Conservation (phyloP, 129 eudicot genomes). For the Lactuca sativa region DNA sequence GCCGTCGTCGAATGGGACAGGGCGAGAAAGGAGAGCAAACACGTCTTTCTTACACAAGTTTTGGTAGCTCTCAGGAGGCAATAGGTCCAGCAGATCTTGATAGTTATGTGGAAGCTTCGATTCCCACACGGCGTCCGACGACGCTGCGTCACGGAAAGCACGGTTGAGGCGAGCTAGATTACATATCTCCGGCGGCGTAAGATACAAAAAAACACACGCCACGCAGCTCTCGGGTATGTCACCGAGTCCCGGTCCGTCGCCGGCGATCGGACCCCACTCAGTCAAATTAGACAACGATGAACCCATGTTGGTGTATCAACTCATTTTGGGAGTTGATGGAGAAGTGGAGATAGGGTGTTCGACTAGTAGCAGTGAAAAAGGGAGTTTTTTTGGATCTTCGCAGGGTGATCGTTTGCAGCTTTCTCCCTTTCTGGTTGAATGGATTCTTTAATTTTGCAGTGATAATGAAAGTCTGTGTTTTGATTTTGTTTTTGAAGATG, state of each 20-base stretch:
- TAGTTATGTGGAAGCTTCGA: constrained; percentile 72
- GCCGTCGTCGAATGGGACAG: constrained; percentile 70
- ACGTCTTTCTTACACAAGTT: constrained; percentile 64
- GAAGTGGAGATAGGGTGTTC: constrained; percentile 8
- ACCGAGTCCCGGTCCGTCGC: constrained; percentile 70
- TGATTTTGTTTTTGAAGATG: neutral
- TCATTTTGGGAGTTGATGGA: constrained; percentile 13
- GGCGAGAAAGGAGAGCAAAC: constrained; percentile 70
- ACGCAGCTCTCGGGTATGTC: constrained; percentile 93
- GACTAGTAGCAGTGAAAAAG: neutral
- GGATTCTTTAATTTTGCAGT: neutral
- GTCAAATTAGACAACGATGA: constrained; percentile 72
- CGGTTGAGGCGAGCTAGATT: constrained; percentile 90
- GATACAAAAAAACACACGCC: constrained; percentile 65
- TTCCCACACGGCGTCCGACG: constrained; percentile 90
- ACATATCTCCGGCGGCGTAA: constrained; percentile 91
- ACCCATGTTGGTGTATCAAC: constrained; percentile 51
- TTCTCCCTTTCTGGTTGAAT: constrained; percentile 3
- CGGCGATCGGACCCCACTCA: constrained; percentile 46
- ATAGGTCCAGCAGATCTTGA: constrained; percentile 53
- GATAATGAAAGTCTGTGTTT: neutral
- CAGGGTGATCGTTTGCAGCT: constrained; percentile 12
- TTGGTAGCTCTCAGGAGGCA: constrained; percentile 44
- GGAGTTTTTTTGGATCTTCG: neutral
- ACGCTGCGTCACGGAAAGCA: constrained; percentile 89